A percentile compares a stretch with the other conserved stretches of the same genome.
phyloP scores from a whole-genome alignment of 2,329 filamentous ascomycete genomes.

The Mycosphaerella sp. region DNA sequence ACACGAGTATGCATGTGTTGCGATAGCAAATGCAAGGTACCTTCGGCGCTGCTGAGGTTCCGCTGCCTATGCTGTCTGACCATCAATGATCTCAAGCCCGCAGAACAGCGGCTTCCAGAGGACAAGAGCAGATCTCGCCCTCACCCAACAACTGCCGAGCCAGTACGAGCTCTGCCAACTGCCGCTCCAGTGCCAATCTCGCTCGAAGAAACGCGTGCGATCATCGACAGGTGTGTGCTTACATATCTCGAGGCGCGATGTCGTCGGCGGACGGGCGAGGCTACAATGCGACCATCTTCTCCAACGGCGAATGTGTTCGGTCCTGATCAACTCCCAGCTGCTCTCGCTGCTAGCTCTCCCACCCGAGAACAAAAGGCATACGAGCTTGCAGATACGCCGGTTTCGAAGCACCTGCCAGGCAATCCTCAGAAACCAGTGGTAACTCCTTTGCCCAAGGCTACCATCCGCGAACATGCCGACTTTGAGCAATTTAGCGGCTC shows the following conservation, averaged over 20 bases:
- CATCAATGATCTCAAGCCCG: constrained; percentile 64
- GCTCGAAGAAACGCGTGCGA: constrained; percentile 51
- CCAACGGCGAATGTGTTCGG: constrained; percentile 18
- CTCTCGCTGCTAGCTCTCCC: constrained; percentile 3
- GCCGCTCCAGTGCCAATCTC: constrained; percentile 36
- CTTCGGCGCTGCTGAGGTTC: constrained; percentile 64
- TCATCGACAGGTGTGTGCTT: constrained; percentile 52
- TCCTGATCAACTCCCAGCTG: constrained; percentile 12
- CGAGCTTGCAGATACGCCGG: constrained; percentile 20
- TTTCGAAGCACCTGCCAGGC: constrained; percentile 27
- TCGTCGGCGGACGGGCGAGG: constrained; percentile 15
- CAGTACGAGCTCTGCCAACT: constrained; percentile 13
- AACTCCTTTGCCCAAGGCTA: constrained; percentile 18
- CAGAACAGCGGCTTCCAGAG: constrained; percentile 21
- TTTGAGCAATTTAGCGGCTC: constrained; percentile 25
- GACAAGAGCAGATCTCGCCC: constrained; percentile 17
- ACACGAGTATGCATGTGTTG: constrained; percentile 82
- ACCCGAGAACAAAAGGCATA: not conserved
- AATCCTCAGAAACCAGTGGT: constrained; percentile 8
- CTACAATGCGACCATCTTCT: not conserved
- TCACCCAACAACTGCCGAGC: constrained; percentile 18
- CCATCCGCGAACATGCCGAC: constrained; percentile 25
- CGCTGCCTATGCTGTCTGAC: constrained; percentile 78
- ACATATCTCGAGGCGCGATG: constrained; percentile 43
- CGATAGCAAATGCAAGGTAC: constrained; percentile 73